phyloP scores from a whole-genome alignment of 179 eudicot species.

The Amaranthus tricolor region DNA sequence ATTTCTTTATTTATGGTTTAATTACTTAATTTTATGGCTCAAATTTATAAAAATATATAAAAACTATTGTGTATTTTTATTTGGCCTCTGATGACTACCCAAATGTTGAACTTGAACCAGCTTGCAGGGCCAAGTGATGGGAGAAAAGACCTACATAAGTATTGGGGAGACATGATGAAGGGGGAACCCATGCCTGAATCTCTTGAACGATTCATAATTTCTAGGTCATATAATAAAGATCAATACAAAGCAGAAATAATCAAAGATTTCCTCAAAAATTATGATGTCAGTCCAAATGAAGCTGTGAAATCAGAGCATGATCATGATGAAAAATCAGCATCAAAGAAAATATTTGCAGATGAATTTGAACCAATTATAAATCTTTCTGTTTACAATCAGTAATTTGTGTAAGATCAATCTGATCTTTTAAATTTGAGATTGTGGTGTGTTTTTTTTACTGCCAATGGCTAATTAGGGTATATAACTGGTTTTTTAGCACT shows the following conservation, averaged over 20 bases:
- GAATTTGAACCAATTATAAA: slow-evolving; percentile 30
- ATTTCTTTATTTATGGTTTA: too few species aligned
- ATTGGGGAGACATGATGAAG: too few species aligned
- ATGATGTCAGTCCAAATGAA: not conserved
- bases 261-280: not conserved
- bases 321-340: not conserved
- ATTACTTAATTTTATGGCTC: too few species aligned
- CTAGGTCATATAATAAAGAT: not conserved
- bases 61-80: too few species aligned
- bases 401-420: not conserved
- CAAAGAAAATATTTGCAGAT: not conserved
- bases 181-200: too few species aligned
- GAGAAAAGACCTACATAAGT: too few species aligned
- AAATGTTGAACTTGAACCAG: too few species aligned
- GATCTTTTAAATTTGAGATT: not conserved
- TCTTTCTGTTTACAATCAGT: slow-evolving; percentile 12
- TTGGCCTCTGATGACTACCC: too few species aligned
- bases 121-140: too few species aligned
- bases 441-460: not conserved
- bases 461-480: not conserved
- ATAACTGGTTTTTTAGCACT: too few species aligned
- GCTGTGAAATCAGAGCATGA: not conserved
- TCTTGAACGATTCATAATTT: too few species aligned
- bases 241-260: not conserved
- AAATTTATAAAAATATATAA: too few species aligned